Conservation (phyloP, 495 filamentous ascomycete genomes). For the Oleoguttula mirabilis region DNA sequence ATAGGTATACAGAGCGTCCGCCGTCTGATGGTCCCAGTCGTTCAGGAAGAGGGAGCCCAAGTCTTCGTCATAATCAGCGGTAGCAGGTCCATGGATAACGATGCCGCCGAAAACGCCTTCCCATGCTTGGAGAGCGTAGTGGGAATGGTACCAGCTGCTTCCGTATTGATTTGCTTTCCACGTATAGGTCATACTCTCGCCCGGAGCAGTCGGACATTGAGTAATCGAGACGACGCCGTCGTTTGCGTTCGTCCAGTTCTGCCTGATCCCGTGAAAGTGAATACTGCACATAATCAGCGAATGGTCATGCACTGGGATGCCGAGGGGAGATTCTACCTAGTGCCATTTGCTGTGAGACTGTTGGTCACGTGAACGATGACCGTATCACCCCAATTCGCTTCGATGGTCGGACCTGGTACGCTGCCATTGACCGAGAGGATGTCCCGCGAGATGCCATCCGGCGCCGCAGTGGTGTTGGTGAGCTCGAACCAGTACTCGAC, state of each 20-base stretch:
- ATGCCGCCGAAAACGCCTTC: constrained; percentile 18
- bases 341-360: not conserved
- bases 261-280: constrained; percentile 28
- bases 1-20: constrained; percentile 4
- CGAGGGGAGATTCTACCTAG: not conserved
- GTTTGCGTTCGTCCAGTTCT: constrained; percentile 19
- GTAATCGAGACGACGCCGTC: constrained; percentile 27
- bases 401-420: constrained; percentile 19
- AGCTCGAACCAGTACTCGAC: constrained; percentile 20
- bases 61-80: constrained; percentile 26
- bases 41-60: constrained; percentile 23
- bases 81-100: constrained; percentile 25
- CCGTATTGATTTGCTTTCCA: not conserved
- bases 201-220: constrained; percentile 28
- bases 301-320: not conserved
- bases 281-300: constrained; percentile 13
- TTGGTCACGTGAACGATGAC: constrained; percentile 3
- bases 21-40: constrained; percentile 26
- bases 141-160: constrained; percentile 26
- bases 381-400: constrained; percentile 33
- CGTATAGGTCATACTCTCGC: not conserved
- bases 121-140: constrained; percentile 24
- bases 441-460: not conserved
- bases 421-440: constrained; percentile 13
- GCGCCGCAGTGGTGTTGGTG: not conserved